phyloP scores from a whole-genome alignment of 176 grass and related monocot species.

The Musa schizocarpa region DNA sequence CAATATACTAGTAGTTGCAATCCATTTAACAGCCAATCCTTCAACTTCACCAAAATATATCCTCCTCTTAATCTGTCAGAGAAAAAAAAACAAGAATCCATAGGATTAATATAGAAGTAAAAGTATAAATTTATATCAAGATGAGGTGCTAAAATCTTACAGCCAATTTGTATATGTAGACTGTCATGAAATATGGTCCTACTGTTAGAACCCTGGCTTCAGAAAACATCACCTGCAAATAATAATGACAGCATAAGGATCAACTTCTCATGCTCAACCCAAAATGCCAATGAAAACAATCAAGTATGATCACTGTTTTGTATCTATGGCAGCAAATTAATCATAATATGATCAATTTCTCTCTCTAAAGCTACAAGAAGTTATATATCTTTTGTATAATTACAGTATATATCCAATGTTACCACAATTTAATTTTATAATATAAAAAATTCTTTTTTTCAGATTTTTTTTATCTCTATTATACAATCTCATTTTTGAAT shows the following conservation, averaged over 20 bases:
- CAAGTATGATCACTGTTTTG: too few relatives aligned
- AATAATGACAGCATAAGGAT: not conserved
- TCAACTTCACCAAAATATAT: conserved; percentile 91
- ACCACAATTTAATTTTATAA: too few relatives aligned
- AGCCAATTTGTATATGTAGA: conserved; percentile 69
- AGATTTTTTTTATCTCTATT: too few relatives aligned
- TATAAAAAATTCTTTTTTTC: too few relatives aligned
- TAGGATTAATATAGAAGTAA: not conserved
- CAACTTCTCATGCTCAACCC: not conserved
- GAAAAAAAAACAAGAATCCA: conserved; percentile 17
- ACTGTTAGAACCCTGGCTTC: conserved; percentile 78
- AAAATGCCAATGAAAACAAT: not conserved
- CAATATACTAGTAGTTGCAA: conserved; percentile 63
- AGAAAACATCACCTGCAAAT: conserved; percentile 49
- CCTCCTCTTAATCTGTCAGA: conserved; percentile 57
- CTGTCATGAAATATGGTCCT: conserved; percentile 85
- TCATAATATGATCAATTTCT: too few relatives aligned
- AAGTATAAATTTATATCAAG: not conserved
- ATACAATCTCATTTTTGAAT: too few relatives aligned
- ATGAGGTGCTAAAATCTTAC: conserved; percentile 29
- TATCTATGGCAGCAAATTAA: too few relatives aligned
- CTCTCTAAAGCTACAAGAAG: too few relatives aligned
- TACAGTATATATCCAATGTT: too few relatives aligned
- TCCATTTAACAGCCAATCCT: conserved; percentile 58
- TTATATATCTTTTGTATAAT: too few relatives aligned